A percentile compares a stretch with the other conserved stretches of the same genome.
Conservation (phyloP, 2,329 filamentous ascomycete species). For the Raffaelea deltoideospora region DNA sequence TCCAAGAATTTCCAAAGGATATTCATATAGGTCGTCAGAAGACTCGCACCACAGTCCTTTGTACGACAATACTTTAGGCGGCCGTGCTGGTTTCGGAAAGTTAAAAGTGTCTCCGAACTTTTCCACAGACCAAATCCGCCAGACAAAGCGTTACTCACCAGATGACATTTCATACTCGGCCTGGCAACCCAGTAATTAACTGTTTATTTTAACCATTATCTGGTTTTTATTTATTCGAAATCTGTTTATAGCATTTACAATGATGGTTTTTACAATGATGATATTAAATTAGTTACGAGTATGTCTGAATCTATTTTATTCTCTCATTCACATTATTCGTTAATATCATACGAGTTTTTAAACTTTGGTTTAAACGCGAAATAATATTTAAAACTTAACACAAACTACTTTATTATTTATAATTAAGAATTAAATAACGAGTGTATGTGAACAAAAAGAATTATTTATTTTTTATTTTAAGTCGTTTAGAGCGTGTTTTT, state of each 20-base stretch:
- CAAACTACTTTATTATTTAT: too few species aligned
- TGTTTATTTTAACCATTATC: neutral
- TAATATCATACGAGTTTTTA: too few species aligned
- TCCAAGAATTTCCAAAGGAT: neutral
- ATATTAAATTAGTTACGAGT: too few species aligned
- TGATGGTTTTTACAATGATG: too few species aligned
- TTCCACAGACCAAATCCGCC: constrained; percentile 7
- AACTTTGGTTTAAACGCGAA: too few species aligned
- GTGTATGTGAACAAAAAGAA: too few species aligned
- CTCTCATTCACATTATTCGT: too few species aligned
- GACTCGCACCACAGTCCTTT: neutral
- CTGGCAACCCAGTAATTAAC: neutral
- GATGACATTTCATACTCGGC: constrained; percentile 9
- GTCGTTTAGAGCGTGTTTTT: too few species aligned
- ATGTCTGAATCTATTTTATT: neutral
- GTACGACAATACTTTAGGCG: neutral
- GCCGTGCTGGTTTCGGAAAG: constrained; percentile 4
- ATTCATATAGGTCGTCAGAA: neutral
- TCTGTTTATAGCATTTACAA: too few species aligned
- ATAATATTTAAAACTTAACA: too few species aligned
- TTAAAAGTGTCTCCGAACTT: constrained; percentile 8
- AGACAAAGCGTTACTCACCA: constrained; percentile 9
- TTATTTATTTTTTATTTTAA: too few species aligned
- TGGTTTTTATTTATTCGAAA: neutral
- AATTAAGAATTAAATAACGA: too few species aligned